These are phyloP conservation scores for Xylariaceae sp. DNA, from an alignment of 2,329 filamentous ascomycete species.

Conservation along the genomic window DNA sequence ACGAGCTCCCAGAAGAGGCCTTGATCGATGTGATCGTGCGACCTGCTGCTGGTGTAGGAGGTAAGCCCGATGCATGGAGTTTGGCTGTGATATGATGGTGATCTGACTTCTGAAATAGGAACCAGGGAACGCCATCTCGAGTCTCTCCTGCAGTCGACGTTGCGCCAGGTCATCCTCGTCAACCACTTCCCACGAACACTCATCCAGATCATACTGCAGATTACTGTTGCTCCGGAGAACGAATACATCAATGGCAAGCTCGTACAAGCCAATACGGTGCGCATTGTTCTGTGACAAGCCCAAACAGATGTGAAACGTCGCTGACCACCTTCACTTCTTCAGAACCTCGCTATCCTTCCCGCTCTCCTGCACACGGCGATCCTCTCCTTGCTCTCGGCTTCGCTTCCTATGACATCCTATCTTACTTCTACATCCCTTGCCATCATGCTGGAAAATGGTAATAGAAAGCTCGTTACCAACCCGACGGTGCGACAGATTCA, in stretches of 20 bases:
- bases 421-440: conserved; percentile 62
- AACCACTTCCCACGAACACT: conserved; percentile 70
- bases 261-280: conserved; percentile 55
- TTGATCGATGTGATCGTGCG: conserved; percentile 85
- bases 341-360: conserved; percentile 77
- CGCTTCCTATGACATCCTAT: conserved; percentile 71
- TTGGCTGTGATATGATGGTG: conserved; percentile 14
- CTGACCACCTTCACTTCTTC: conserved; percentile 21
- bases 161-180: conserved; percentile 69
- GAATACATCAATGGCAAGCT: conserved; percentile 58
- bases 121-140: conserved; percentile 80
- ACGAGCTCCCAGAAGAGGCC: conserved; percentile 89
- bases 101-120: conserved; percentile 37
- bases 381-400: conserved; percentile 73
- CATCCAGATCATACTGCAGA: conserved; percentile 77
- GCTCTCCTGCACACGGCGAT: conserved; percentile 75
- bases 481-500: conserved; percentile 60
- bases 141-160: conserved; percentile 63
- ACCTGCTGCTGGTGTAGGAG: conserved; percentile 77
- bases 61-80: conserved; percentile 42
- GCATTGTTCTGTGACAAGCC: conserved; percentile 24
- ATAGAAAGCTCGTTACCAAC: conserved; percentile 45
- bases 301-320: conserved; percentile 3
- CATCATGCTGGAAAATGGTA: conserved; percentile 41
- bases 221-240: conserved; percentile 63